Percentiles rank a stretch among this genome's conserved stretches.
phyloP scores from a whole-genome alignment of 306 rosid genomes.

The Amphicarpaea edgeworthii region DNA sequence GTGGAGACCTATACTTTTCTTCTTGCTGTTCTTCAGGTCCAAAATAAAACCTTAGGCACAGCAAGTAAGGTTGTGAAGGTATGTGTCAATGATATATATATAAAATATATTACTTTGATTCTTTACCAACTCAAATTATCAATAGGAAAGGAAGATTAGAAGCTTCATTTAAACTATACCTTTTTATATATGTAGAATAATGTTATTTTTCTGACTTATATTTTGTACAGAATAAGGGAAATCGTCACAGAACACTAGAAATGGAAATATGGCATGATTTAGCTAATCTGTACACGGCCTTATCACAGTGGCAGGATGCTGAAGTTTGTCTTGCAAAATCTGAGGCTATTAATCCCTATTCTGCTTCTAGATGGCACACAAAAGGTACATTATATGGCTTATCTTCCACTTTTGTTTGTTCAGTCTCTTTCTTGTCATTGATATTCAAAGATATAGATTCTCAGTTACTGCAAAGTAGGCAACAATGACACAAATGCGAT shows the following conservation, averaged over 20 bases:
- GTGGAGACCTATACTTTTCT: conserved; percentile 75
- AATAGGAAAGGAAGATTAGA: conserved; percentile 9
- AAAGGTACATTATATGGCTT: conserved; percentile 64
- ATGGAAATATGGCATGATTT: conserved; percentile 94
- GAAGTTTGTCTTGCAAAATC: conserved; percentile 89
- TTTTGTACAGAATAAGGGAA: conserved; percentile 60
- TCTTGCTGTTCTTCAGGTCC: conserved; percentile 89
- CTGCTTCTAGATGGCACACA: conserved; percentile 88
- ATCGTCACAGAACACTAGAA: conserved; percentile 71
- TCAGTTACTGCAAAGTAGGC: conserved; percentile 1
- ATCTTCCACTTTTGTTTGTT: neutral
- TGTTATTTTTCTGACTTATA: conserved; percentile 25
- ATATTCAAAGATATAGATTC: conserved; percentile 2
- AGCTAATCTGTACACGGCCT: conserved; percentile 68
- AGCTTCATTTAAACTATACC: neutral
- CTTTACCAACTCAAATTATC: conserved; percentile 18
- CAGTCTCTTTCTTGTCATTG: neutral
- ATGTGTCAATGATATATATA: conserved; percentile 14
- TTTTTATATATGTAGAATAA: neutral
- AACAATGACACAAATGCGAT: neutral
- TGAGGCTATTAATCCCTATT: conserved; percentile 76
- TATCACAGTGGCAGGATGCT: conserved; percentile 87
- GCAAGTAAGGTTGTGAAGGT: conserved; percentile 72
- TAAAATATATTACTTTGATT: neutral
- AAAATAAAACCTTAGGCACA: conserved; percentile 58